Percentiles rank a stretch among this genome's conserved stretches.
Conservation (phyloP, 176 grass and related monocot species). For the Ensete ventricosum region DNA sequence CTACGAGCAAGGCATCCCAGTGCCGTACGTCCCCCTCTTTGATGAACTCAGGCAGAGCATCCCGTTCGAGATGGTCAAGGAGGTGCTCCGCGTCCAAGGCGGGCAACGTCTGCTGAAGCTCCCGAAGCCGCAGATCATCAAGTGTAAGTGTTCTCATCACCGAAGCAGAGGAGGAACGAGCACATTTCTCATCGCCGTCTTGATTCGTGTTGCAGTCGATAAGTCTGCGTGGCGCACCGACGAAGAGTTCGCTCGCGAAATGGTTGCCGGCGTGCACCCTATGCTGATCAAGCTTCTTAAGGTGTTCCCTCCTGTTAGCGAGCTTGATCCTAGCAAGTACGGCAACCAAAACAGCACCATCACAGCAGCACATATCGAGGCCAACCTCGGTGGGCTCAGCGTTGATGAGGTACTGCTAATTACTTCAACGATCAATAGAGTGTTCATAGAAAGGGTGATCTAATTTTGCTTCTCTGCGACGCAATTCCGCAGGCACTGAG, state of each 20-base stretch:
- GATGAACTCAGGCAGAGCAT: conserved; percentile 38
- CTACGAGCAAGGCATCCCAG: conserved; percentile 38
- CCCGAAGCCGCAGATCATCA: conserved; percentile 41
- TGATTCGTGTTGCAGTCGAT: conserved; percentile 18
- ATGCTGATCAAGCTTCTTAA: conserved; percentile 54
- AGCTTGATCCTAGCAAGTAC: conserved; percentile 55
- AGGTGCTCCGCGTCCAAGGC: conserved; percentile 39
- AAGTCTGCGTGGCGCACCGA: conserved; percentile 58
- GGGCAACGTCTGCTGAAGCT: conserved; percentile 35
- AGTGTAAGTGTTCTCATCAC: conserved; percentile 14
- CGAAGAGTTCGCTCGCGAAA: conserved; percentile 77
- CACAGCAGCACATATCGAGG: conserved; percentile 52
- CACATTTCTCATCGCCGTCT: background rate
- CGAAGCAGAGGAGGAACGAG: background rate
- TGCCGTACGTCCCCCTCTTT: conserved; percentile 37
- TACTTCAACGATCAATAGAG: background rate
- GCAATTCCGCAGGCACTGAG: conserved; percentile 32
- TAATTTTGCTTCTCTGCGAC: no score
- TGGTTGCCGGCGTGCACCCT: conserved; percentile 77
- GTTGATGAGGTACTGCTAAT: conserved; percentile 27
- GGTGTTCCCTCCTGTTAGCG: conserved; percentile 65
- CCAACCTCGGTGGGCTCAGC: conserved; percentile 39
- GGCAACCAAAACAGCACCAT: conserved; percentile 73
- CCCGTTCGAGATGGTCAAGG: conserved; percentile 49
- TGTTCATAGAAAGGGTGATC: background rate